Base-by-base conservation (phyloP, 805 yeast genomes). In the Wickerhamiella siamensis region DNA sequence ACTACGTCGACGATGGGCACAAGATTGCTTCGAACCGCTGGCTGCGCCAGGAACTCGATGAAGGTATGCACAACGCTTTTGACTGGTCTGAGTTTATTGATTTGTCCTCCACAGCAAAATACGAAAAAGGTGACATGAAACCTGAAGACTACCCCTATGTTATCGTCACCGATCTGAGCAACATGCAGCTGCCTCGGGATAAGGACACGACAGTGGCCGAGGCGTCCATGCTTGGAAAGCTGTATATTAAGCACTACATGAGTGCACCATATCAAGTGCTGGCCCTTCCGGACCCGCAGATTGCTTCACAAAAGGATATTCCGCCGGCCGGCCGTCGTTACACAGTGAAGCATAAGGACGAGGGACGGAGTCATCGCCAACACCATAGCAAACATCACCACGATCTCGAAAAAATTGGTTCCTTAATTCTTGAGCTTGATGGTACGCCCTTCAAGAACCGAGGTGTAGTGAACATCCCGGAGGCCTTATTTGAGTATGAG, bases 51-150 rank as follows among this genome's bases (percentile, higher is more conserved):
- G 21, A 26, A 9, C 36, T 49, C 12, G 35, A 29, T 5, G 18
- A 33, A 3, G 50, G 52, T 9, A 18, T 24, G 10, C 29, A 32
- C 21, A 31, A 36, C 36, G 37, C 20, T n/a, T 56, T 57, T 39
- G 44, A 49, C 27, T 57, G 61, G 61, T 18, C 43, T 12, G 50
- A 55, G 38, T 56, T 59, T 59, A 31, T 57, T 6, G 61, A 57
- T 39, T 49, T 56, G 14, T 39, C 46, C 20, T 44, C 42, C 17
- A 41, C 43, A 2, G 35, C 18, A 38, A 36, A 43, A 8, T 46
- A 18, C 33, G 48, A 50, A 8, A n/a, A 16, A 4, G 29, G 38
- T 3, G 39, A 41, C 14, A 41, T 50, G 12, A 45, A 47, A 22
- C 32, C 35, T 1, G 41, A 44, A n/a, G 37, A 41, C 3, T 50